These are phyloP conservation scores for Cytospora piceicola DNA, from an alignment of 2,329 filamentous ascomycete species.

Conservation along the genomic window DNA sequence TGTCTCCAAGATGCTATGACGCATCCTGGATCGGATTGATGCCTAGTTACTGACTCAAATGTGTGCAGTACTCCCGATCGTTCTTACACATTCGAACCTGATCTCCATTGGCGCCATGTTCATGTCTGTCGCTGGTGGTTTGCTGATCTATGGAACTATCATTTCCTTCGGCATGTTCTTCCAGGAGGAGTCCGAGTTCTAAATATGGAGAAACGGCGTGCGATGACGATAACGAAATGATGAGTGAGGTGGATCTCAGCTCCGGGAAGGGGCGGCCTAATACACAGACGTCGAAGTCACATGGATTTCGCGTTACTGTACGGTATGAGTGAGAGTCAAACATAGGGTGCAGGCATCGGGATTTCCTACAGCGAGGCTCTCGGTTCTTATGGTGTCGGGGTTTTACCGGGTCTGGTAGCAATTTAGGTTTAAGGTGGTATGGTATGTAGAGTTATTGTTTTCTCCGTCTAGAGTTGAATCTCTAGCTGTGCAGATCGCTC, in stretches of 20 bases:
- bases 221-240: neutral
- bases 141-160: constrained; percentile 97
- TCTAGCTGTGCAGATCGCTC: constrained; percentile 21
- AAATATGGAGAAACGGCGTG: constrained; percentile 36
- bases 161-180: constrained; percentile 99
- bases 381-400: constrained; percentile 10
- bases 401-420: constrained; percentile 8
- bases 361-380: constrained; percentile 17
- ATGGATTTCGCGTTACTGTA: constrained; percentile 9
- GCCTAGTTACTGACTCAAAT: constrained; percentile 10
- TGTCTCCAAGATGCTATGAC: constrained; percentile 43
- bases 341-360: constrained; percentile 10
- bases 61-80: constrained; percentile 74
- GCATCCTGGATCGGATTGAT: neutral
- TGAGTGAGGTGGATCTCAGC: neutral
- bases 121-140: constrained; percentile 91
- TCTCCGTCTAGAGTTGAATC: constrained; percentile 20
- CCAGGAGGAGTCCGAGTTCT: constrained; percentile 96
- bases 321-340: constrained; percentile 18
- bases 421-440: constrained; percentile 19
- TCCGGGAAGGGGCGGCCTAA: constrained; percentile 8
- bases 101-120: constrained; percentile 86
- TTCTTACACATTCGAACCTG: constrained; percentile 84
- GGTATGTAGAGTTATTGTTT: constrained; percentile 21
- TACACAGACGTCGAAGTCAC: constrained; percentile 8